A percentile compares a stretch with the other conserved stretches of the same genome.
Conservation (phyloP, 2,329 filamentous ascomycete genomes). For the Lachnellula subtilissima region DNA sequence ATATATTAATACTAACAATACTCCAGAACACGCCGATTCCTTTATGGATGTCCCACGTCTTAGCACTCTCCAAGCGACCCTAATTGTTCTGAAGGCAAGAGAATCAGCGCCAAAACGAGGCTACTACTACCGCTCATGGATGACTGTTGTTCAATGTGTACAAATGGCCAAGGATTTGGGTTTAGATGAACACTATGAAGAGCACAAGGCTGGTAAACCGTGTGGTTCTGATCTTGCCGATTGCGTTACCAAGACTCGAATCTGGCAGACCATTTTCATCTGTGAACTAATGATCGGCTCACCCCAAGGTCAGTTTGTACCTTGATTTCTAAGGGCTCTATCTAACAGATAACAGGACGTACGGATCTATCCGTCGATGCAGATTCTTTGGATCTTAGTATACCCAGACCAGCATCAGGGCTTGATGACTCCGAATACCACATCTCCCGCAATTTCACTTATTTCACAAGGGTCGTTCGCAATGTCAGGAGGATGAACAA, state of each 20-base stretch:
- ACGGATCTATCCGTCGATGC: slow-evolving; percentile 71
- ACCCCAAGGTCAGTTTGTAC: slow-evolving; percentile 67
- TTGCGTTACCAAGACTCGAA: slow-evolving; percentile 75
- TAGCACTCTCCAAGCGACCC: slow-evolving; percentile 84
- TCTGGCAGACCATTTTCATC: slow-evolving; percentile 85
- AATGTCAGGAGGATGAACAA: slow-evolving; percentile 75
- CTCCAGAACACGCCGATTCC: slow-evolving; percentile 75
- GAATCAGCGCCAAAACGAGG: slow-evolving; percentile 90
- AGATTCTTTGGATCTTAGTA: slow-evolving; percentile 69
- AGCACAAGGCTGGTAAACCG: slow-evolving; percentile 65
- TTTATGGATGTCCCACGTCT: slow-evolving; percentile 90
- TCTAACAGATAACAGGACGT: slow-evolving; percentile 50
- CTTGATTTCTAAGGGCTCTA: background rate
- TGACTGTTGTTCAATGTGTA: slow-evolving; percentile 86
- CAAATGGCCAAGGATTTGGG: slow-evolving; percentile 91
- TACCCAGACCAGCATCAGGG: slow-evolving; percentile 59
- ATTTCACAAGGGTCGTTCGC: slow-evolving; percentile 70
- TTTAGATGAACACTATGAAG: slow-evolving; percentile 78
- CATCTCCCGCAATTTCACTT: slow-evolving; percentile 78
- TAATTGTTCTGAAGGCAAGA: slow-evolving; percentile 84
- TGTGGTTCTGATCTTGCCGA: slow-evolving; percentile 69
- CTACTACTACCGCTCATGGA: slow-evolving; percentile 97
- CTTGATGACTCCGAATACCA: slow-evolving; percentile 71
- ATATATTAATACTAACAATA: slow-evolving; percentile 27
- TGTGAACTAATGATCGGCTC: slow-evolving; percentile 91